Evolutionary conservation across 1,284 basidiomycete species (phyloP).

Genomic region (Ganoderma leucocontextum): DNA sequence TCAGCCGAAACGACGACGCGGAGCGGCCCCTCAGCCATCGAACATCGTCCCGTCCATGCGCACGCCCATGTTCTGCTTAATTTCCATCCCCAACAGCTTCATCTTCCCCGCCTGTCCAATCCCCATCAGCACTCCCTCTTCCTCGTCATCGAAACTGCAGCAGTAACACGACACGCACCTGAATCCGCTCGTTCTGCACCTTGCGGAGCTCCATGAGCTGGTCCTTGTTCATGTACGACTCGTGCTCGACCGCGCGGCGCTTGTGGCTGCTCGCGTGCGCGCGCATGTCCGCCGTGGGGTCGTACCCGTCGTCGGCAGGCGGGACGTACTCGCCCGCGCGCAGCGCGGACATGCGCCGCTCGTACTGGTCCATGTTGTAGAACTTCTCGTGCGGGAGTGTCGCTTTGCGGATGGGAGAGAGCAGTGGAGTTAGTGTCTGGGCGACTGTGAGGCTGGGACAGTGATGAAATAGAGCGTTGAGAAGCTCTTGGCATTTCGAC

Average conservation of each 20-base stretch:
- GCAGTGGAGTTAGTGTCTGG: slow-evolving; percentile 8
- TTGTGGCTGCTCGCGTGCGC: slow-evolving; percentile 75
- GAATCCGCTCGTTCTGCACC: slow-evolving; percentile 83
- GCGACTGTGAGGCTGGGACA: not conserved
- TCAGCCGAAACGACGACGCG: not conserved
- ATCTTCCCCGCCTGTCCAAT: slow-evolving; percentile 73
- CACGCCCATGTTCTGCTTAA: slow-evolving; percentile 82
- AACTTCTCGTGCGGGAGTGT: slow-evolving; percentile 93
- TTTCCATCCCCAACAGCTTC: slow-evolving; percentile 84
- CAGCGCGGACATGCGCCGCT: slow-evolving; percentile 81
- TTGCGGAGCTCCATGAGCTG: slow-evolving; percentile 81
- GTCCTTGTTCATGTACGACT: slow-evolving; percentile 79
- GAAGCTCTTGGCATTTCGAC: too few relatives aligned
- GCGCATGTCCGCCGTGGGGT: slow-evolving; percentile 82
- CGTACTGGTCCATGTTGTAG: slow-evolving; percentile 85
- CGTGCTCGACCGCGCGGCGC: slow-evolving; percentile 65
- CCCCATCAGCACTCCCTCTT: not conserved
- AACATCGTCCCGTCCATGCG: slow-evolving; percentile 75
- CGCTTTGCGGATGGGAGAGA: slow-evolving; percentile 51
- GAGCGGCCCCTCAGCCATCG: slow-evolving; percentile 45
- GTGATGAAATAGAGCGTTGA: not conserved
- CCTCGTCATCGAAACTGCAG: not conserved
- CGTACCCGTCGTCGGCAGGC: slow-evolving; percentile 73
- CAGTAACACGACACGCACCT: slow-evolving; percentile 54
- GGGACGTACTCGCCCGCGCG: slow-evolving; percentile 82